phyloP scores from a whole-genome alignment of 106 monocot genomes.

The Dendrobium officinale region DNA sequence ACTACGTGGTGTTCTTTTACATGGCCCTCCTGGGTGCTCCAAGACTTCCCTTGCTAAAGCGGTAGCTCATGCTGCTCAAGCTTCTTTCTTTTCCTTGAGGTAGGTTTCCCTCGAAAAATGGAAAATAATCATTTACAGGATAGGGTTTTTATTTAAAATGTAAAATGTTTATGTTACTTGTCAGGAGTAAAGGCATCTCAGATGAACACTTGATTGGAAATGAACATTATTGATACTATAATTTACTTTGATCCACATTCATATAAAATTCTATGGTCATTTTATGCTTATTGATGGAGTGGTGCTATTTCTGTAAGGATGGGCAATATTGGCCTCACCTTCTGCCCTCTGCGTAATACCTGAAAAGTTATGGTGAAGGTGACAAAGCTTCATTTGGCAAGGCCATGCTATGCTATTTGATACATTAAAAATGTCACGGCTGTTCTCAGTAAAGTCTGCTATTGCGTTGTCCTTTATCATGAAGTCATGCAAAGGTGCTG shows the following conservation, averaged over 20 bases:
- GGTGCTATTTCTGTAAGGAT: no score
- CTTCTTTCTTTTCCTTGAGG: constrained; percentile 93
- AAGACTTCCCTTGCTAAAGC: constrained; percentile 96
- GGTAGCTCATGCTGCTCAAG: constrained; percentile 86
- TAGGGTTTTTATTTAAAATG: not conserved
- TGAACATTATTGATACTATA: no score
- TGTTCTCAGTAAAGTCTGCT: not conserved
- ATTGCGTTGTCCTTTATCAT: not conserved
- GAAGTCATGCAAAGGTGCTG: not conserved
- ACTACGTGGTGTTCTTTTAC: constrained; percentile 79
- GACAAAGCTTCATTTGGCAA: not conserved
- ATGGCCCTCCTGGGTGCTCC: constrained; percentile 96
- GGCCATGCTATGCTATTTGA: not conserved
- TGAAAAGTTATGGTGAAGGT: not conserved
- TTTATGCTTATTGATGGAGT: no score
- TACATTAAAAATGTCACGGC: not conserved
- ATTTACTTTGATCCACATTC: no score
- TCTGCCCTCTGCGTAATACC: no score
- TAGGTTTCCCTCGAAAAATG: constrained; percentile 10
- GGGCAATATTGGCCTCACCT: no score
- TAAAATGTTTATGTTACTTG: not conserved
- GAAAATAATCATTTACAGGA: not conserved
- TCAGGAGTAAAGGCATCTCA: not conserved
- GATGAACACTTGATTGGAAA: no score
- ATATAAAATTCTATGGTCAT: no score